phyloP scores from a whole-genome alignment of 1,139 yeast genomes.

The Blastobotrys aristatus region DNA sequence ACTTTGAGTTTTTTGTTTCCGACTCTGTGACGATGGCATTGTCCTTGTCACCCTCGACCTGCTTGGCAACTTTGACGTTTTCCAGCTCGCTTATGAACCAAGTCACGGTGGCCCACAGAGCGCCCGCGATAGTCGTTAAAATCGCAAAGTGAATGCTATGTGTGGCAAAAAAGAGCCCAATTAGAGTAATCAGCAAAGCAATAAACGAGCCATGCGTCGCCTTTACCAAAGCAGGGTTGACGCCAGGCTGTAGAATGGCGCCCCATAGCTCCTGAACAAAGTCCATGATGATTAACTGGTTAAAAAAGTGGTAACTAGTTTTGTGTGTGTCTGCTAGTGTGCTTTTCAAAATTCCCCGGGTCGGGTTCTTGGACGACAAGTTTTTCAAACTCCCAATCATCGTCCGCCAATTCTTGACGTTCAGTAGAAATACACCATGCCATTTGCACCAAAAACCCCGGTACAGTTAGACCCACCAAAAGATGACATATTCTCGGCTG shows the following conservation, averaged over 20 bases:
- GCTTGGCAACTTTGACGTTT: background rate
- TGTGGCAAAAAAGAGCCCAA: conserved; percentile 56
- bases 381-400: too few species aligned
- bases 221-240: conserved; percentile 75
- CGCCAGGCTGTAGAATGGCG: conserved; percentile 90
- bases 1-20: background rate
- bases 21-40: background rate
- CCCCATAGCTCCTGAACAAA: conserved; percentile 72
- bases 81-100: conserved; percentile 79
- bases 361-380: too few species aligned
- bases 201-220: conserved; percentile 75
- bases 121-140: conserved; percentile 59
- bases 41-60: background rate
- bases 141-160: conserved; percentile 73
- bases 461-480: conserved; percentile 48
- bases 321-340: too few species aligned
- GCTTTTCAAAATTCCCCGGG: too few species aligned
- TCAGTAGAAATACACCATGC: too few species aligned
- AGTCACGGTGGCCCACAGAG: conserved; percentile 72
- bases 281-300: conserved; percentile 15
- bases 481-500: conserved; percentile 39
- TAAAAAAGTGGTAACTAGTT: too few species aligned
- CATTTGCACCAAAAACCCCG: conserved; percentile 46
- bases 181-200: conserved; percentile 48
- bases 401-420: too few species aligned